These are phyloP conservation scores for Gossypium herbaceum DNA, from an alignment of 345 rosid genomes.

Conservation along the genomic window DNA sequence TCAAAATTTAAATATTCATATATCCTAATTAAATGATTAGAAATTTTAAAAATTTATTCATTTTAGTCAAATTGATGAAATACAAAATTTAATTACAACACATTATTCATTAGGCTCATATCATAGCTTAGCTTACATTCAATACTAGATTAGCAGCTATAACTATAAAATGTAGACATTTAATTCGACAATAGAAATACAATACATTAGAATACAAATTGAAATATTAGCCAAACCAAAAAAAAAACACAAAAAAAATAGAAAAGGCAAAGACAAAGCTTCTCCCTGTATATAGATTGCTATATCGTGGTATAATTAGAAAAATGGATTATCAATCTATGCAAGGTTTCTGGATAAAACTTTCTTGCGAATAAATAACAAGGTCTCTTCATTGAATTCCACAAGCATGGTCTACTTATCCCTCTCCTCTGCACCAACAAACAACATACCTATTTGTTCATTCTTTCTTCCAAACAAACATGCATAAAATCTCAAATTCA, in stretches of 20 bases:
- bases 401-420: constrained; percentile 39
- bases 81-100: too few relatives aligned
- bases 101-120: too few relatives aligned
- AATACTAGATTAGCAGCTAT: background rate
- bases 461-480: background rate
- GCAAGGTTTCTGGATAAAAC: constrained; percentile 56
- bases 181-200: background rate
- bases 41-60: too few relatives aligned
- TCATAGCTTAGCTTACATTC: background rate
- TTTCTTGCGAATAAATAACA: constrained; percentile 69
- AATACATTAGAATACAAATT: background rate
- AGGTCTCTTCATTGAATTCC: constrained; percentile 68
- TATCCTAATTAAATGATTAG: too few relatives aligned
- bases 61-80: too few relatives aligned
- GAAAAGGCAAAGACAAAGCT: background rate
- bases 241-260: background rate
- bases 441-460: background rate
- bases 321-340: constrained; percentile 44
- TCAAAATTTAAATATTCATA: too few relatives aligned
- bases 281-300: background rate
- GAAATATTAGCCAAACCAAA: background rate
- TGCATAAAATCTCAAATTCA: background rate
- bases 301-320: constrained; percentile 47
- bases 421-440: constrained; percentile 38
- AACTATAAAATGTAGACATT: background rate